phyloP scores from a whole-genome alignment of 257 asterid species.

The Plantago ovata region DNA sequence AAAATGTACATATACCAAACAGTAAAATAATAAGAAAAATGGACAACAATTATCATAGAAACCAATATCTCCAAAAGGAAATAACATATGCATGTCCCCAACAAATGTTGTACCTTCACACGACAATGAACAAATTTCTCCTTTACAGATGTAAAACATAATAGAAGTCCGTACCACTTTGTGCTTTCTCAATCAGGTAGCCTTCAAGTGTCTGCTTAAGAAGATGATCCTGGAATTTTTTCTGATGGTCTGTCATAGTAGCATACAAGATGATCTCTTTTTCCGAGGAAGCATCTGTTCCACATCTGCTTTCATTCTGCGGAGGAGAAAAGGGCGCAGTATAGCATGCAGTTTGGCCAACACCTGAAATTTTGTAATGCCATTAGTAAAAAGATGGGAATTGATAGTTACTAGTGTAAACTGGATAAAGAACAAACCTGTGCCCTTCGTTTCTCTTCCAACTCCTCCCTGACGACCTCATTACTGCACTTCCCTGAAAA shows the following conservation, averaged over 20 bases:
- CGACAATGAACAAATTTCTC: no score
- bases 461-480: conserved; percentile 64
- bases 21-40: no score
- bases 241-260: conserved; percentile 78
- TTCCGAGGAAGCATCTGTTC: conserved; percentile 87
- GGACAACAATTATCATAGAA: no score
- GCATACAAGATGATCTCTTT: conserved; percentile 93
- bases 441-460: conserved; percentile 80
- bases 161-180: conserved; percentile 36
- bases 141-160: not conserved
- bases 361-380: conserved; percentile 49
- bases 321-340: conserved; percentile 89
- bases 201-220: conserved; percentile 72
- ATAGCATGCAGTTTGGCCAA: conserved; percentile 93
- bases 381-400: not conserved
- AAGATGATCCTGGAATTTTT: conserved; percentile 83
- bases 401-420: conserved; percentile 5
- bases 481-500: conserved; percentile 73
- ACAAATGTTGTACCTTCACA: not conserved
- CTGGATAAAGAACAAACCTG: conserved; percentile 43
- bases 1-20: no score
- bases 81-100: no score
- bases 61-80: no score
- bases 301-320: conserved; percentile 92
- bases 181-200: conserved; percentile 44